These are phyloP conservation scores for Xylaria venustula DNA, from an alignment of 495 filamentous ascomycete genomes.

Conservation along the genomic window DNA sequence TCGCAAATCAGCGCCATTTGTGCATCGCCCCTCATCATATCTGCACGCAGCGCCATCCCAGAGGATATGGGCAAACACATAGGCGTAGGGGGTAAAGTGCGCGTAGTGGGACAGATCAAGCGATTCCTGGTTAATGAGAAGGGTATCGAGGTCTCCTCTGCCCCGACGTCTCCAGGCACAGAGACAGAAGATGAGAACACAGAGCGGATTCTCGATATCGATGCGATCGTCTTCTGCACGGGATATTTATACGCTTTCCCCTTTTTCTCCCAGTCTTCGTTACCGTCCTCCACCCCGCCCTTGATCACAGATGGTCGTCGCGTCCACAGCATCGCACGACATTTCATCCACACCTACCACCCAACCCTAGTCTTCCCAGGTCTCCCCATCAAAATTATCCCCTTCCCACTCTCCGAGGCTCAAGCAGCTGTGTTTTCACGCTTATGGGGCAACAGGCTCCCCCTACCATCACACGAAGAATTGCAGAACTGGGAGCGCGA, in stretches of 20 bases:
- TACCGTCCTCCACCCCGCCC: constrained; percentile 46
- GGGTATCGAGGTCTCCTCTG: constrained; percentile 32
- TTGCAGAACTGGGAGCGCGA: constrained; percentile 63
- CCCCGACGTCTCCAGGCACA: neutral
- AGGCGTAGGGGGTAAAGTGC: constrained; percentile 20
- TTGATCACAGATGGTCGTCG: constrained; percentile 59
- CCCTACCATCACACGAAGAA: constrained; percentile 56
- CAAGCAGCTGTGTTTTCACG: constrained; percentile 76
- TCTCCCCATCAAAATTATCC: constrained; percentile 75
- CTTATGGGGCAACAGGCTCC: constrained; percentile 67
- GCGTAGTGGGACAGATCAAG: constrained; percentile 41
- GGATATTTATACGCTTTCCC: constrained; percentile 73
- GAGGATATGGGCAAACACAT: constrained; percentile 28
- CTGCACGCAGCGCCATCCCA: constrained; percentile 36
- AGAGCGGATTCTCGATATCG: constrained; percentile 53
- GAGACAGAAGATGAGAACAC: neutral
- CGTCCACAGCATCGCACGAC: constrained; percentile 67
- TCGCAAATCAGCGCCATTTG: constrained; percentile 62
- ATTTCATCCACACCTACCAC: constrained; percentile 71
- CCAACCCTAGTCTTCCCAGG: constrained; percentile 79
- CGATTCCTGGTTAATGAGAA: constrained; percentile 37
- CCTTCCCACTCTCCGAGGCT: constrained; percentile 76
- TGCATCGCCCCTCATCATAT: constrained; percentile 40
- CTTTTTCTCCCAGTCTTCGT: constrained; percentile 66
- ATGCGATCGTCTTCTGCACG: constrained; percentile 70